phyloP scores from a whole-genome alignment of 164 flowering plant species.

The Tinospora cordifolia region DNA sequence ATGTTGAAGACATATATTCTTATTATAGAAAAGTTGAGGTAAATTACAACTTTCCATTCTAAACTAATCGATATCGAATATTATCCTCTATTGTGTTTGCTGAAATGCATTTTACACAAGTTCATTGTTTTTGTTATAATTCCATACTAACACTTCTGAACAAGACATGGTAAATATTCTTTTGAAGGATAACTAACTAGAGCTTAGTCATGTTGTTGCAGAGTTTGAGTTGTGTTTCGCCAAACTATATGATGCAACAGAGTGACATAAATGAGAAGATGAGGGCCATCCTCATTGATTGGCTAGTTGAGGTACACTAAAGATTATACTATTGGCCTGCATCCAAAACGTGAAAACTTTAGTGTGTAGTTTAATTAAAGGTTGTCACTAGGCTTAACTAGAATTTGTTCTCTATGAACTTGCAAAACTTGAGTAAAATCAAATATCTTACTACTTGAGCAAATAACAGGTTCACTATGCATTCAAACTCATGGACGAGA shows the following conservation, averaged over 20 bases:
- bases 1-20: slow-evolving; percentile 63
- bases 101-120: not conserved
- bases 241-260: slow-evolving; percentile 64
- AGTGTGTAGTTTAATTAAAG: not conserved
- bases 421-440: not conserved
- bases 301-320: slow-evolving; percentile 74
- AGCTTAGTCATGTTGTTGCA: slow-evolving; percentile 21
- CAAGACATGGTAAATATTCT: not conserved
- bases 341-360: not conserved
- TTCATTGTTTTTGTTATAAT: not conserved
- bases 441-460: not conserved
- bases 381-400: not conserved
- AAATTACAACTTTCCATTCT: not conserved
- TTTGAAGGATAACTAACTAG: not conserved
- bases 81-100: not conserved
- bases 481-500: slow-evolving; percentile 78
- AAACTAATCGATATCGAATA: not conserved
- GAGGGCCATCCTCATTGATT: slow-evolving; percentile 81
- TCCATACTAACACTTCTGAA: not conserved
- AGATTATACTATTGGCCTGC: not conserved
- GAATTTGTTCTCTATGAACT: not conserved
- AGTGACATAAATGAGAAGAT: slow-evolving; percentile 65
- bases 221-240: slow-evolving; percentile 46
- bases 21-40: slow-evolving; percentile 58
- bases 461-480: slow-evolving; percentile 67